phyloP scores from a whole-genome alignment of 23 red algal genomes.

The Agarophyton chilense region DNA sequence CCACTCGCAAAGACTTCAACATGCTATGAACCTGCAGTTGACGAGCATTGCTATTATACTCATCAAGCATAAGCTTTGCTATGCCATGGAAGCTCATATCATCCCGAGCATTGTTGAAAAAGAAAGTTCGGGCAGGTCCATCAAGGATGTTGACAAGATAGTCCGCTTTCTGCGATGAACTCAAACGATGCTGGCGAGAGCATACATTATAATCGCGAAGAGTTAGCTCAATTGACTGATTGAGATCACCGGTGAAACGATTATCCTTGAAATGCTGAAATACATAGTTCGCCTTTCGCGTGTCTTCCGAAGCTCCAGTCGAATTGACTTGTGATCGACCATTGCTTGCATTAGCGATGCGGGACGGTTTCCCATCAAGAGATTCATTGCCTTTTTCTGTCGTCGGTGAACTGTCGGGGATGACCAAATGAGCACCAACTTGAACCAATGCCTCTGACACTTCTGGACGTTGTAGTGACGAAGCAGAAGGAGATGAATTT shows the following conservation, averaged over 20 bases:
- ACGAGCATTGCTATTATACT: conserved; percentile 19
- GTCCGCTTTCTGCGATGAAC: conserved; percentile 30
- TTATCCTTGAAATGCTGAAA: conserved; percentile 51
- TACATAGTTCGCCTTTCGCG: conserved; percentile 25
- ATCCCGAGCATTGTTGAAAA: conserved; percentile 40
- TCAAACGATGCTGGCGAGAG: conserved; percentile 18
- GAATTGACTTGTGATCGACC: too few species aligned
- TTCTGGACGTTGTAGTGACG: too few species aligned
- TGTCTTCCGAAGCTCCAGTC: not conserved
- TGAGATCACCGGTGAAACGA: conserved; percentile 17
- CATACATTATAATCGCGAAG: conserved; percentile 44
- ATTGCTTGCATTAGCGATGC: too few species aligned
- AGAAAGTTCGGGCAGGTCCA: conserved; percentile 33
- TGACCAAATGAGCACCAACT: too few species aligned
- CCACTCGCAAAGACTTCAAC: conserved; percentile 15
- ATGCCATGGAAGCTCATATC: conserved; percentile 20
- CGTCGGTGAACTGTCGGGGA: too few species aligned
- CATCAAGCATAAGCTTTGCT: not conserved
- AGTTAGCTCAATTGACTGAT: conserved; percentile 29
- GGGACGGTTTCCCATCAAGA: too few species aligned
- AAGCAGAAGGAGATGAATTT: too few species aligned
- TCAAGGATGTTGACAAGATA: conserved; percentile 39
- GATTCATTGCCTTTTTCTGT: too few species aligned
- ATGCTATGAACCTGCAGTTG: conserved; percentile 18
- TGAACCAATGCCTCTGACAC: too few species aligned